Evolutionary conservation across 2,329 filamentous ascomycete species (phyloP).

Genomic region (Colletotrichum magnum): DNA sequence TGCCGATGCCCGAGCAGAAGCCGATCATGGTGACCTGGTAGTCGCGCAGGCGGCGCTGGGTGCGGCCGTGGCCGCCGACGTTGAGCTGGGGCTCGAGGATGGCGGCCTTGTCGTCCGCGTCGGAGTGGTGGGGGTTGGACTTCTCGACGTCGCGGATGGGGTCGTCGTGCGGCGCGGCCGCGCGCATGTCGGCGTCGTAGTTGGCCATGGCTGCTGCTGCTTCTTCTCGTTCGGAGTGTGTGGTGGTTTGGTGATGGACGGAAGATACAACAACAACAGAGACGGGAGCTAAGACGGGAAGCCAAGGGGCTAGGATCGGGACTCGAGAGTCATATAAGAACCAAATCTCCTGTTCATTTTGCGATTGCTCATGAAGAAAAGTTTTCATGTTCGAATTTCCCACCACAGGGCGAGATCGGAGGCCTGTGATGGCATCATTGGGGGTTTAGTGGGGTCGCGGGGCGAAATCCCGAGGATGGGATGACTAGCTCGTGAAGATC

Average conservation of each 20-base stretch:
- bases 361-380: background rate
- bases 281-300: background rate
- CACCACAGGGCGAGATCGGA: conserved; percentile 33
- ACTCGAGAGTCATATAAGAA: conserved; percentile 3
- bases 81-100: conserved; percentile 38
- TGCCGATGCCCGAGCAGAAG: conserved; percentile 60
- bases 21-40: conserved; percentile 69
- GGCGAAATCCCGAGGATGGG: background rate
- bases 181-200: conserved; percentile 24
- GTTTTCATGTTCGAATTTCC: conserved; percentile 2
- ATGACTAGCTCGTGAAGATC: background rate
- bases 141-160: conserved; percentile 28
- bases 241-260: background rate
- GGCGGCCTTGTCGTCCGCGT: conserved; percentile 32
- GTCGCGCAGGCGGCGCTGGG: conserved; percentile 40
- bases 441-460: conserved; percentile 30
- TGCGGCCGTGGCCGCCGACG: conserved; percentile 40
- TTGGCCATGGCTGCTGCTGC: conserved; percentile 32
- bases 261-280: background rate
- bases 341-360: background rate
- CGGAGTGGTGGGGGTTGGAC: conserved; percentile 17
- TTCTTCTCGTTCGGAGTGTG: background rate
- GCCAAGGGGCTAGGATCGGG: conserved; percentile 10
- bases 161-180: conserved; percentile 22
- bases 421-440: conserved; percentile 33